Conservation (phyloP, 1,139 yeast genomes). For the Candida neerlandica region DNA sequence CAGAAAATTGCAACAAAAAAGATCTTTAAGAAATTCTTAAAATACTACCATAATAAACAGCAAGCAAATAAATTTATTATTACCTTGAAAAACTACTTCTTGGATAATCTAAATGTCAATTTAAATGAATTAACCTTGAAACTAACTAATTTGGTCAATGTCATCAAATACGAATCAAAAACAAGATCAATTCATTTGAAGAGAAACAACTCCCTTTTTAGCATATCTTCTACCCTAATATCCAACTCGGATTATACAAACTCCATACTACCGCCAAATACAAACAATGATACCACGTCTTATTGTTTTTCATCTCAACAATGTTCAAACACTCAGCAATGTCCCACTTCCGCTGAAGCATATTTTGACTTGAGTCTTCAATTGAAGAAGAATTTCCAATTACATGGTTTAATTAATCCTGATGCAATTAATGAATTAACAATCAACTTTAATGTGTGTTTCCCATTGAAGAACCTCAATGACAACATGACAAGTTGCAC, state of each 20-base stretch:
- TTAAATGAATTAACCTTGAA: slow-evolving; percentile 66
- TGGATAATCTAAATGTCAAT: slow-evolving; percentile 45
- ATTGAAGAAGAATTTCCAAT: slow-evolving; percentile 42
- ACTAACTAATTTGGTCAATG: slow-evolving; percentile 44
- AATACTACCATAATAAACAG: slow-evolving; percentile 50
- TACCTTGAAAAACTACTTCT: slow-evolving; percentile 38
- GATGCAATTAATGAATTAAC: slow-evolving; percentile 40
- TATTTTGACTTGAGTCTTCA: slow-evolving; percentile 35
- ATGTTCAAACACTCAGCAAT: neutral
- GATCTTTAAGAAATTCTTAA: slow-evolving; percentile 75
- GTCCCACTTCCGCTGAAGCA: slow-evolving; percentile 16
- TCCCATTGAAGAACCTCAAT: slow-evolving; percentile 29
- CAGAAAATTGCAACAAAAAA: slow-evolving; percentile 84
- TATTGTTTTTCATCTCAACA: slow-evolving; percentile 9
- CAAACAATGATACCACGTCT: neutral
- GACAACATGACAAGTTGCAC: slow-evolving; percentile 19
- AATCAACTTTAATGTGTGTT: slow-evolving; percentile 39
- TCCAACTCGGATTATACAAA: slow-evolving; percentile 16
- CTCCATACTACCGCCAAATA: slow-evolving; percentile 12
- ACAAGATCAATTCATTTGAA: slow-evolving; percentile 3
- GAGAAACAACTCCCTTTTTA: slow-evolving; percentile 17
- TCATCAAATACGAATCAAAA: slow-evolving; percentile 21
- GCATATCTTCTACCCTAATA: slow-evolving; percentile 15
- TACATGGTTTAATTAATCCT: slow-evolving; percentile 39
- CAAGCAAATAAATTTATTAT: slow-evolving; percentile 42